Percentiles rank a stretch among this genome's conserved stretches.
phyloP scores from a whole-genome alignment of 345 rosid species.

The Cardiospermum halicacabum region DNA sequence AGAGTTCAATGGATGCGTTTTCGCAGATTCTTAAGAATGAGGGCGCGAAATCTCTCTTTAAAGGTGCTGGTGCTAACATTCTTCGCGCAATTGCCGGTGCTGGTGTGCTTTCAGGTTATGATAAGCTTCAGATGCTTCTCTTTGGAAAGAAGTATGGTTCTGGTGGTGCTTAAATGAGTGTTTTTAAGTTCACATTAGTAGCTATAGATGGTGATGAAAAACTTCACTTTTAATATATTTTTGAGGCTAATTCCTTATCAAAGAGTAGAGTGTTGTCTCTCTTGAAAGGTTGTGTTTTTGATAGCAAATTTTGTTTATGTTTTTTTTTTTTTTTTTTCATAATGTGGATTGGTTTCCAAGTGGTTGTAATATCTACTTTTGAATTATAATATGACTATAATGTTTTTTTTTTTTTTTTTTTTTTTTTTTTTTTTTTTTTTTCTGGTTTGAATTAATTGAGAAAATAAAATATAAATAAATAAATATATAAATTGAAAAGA shows the following conservation, averaged over 20 bases:
- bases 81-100: constrained; percentile 49
- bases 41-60: constrained; percentile 39
- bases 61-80: constrained; percentile 51
- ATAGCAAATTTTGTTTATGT: constrained; percentile 3
- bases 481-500: too few relatives aligned
- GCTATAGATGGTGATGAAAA: constrained; percentile 13
- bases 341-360: neutral
- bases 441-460: too few relatives aligned
- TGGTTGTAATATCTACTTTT: constrained; percentile 7
- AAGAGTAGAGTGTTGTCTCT: constrained; percentile 3
- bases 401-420: neutral
- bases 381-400: neutral
- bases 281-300: neutral
- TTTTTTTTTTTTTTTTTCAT: too few relatives aligned
- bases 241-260: neutral
- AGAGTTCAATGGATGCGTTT: constrained; percentile 32
- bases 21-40: constrained; percentile 38
- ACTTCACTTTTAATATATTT: neutral
- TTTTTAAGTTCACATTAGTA: neutral
- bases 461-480: too few relatives aligned
- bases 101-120: constrained; percentile 48
- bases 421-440: too few relatives aligned
- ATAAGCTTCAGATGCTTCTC: constrained; percentile 37
- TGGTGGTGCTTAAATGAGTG: constrained; percentile 27
- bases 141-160: constrained; percentile 48